These are phyloP conservation scores for Fragaria ananassa DNA, from an alignment of 306 rosid genomes.

Conservation along the genomic window DNA sequence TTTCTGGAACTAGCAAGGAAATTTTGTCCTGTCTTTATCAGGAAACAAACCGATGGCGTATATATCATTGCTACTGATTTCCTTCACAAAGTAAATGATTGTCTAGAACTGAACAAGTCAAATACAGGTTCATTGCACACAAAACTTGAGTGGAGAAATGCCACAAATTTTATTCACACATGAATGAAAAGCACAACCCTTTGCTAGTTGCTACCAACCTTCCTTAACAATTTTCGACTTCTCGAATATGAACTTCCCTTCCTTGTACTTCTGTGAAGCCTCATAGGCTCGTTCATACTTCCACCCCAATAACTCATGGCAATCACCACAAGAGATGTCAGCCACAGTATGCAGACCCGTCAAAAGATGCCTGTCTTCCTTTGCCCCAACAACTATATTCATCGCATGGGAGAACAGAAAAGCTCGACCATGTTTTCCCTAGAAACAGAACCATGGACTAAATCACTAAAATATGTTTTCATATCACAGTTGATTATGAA, in stretches of 20 bases:
- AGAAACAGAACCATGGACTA: conserved; percentile 19
- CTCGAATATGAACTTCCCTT: conserved; percentile 93
- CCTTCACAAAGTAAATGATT: not conserved
- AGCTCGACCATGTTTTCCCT: conserved; percentile 94
- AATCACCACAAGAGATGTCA: conserved; percentile 76
- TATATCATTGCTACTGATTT: not conserved
- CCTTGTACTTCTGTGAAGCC: conserved; percentile 92
- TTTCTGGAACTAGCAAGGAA: not conserved
- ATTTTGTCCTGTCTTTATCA: not conserved
- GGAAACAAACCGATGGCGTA: not conserved
- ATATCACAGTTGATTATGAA: not conserved
- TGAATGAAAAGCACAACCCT: conserved; percentile 34
- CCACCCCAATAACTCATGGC: conserved; percentile 92
- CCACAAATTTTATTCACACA: conserved; percentile 29
- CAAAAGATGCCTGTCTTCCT: conserved; percentile 83
- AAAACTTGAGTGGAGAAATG: not conserved
- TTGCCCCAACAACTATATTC: conserved; percentile 76
- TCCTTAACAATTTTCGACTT: conserved; percentile 89
- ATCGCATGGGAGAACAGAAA: conserved; percentile 95
- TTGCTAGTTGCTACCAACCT: conserved; percentile 65
- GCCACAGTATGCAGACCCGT: conserved; percentile 98
- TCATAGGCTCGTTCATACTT: conserved; percentile 88
- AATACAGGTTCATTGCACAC: not conserved
- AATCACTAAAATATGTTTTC: not conserved
- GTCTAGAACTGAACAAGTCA: not conserved